Evolutionary conservation across 352 stramenopile genomes (phyloP).

Genomic region (Phytophthora idaei): DNA sequence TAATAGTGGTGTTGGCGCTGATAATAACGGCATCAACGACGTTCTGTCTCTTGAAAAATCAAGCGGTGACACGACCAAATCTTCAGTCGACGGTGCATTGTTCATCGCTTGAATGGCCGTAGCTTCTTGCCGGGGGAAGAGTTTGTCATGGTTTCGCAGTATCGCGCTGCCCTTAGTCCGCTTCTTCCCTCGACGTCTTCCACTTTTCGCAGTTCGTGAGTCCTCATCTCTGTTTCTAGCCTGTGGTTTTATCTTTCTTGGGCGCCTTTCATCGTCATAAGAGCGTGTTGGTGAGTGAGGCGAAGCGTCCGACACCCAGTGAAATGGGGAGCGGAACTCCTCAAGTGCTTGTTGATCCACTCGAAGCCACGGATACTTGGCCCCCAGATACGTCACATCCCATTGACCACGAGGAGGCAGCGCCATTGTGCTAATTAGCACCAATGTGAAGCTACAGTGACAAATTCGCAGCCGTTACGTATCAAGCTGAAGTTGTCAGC

Average conservation of each 20-base stretch:
- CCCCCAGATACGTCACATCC: conserved; percentile 60
- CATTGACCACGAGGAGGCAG: conserved; percentile 32
- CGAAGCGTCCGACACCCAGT: conserved; percentile 39
- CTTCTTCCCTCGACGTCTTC: conserved; percentile 8
- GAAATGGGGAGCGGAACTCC: conserved; percentile 70
- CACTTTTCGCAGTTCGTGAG: no score
- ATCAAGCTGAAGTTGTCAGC: conserved; percentile 28
- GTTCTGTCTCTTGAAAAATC: background rate
- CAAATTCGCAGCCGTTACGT: conserved; percentile 8
- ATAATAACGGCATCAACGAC: conserved; percentile 5
- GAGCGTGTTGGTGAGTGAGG: conserved; percentile 14
- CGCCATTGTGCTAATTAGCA: conserved; percentile 20
- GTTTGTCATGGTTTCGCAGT: conserved; percentile 20
- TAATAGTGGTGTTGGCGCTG: background rate
- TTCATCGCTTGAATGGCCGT: conserved; percentile 1
- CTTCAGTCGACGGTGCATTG: conserved; percentile 9
- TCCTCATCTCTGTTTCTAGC: conserved; percentile 10
- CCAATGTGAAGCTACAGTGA: background rate
- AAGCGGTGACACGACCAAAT: background rate
- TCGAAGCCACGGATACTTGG: conserved; percentile 83
- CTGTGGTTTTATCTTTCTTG: background rate
- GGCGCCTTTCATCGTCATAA: conserved; percentile 1
- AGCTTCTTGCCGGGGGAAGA: conserved; percentile 4
- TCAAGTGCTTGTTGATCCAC: conserved; percentile 64
- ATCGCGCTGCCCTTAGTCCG: conserved; percentile 6